Conservation (phyloP, 2,329 filamentous ascomycete species). For the Alternaria angustiovoidea region DNA sequence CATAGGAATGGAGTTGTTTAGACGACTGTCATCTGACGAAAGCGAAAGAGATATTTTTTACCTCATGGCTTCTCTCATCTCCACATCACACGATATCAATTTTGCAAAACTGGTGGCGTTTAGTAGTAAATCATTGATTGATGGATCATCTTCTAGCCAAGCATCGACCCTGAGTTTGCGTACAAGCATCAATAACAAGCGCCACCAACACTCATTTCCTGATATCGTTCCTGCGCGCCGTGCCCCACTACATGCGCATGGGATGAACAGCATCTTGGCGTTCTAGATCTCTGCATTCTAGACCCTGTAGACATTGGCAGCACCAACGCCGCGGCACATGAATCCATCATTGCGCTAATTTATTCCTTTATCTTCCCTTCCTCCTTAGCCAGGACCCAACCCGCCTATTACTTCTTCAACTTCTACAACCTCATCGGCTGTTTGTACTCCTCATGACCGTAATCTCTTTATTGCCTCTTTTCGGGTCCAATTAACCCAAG, state of each 20-base stretch:
- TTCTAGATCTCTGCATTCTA: background rate
- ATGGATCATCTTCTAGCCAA: background rate
- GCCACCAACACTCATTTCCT: background rate
- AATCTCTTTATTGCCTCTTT: too few species aligned
- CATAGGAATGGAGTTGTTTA: constrained; percentile 18
- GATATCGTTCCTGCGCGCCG: background rate
- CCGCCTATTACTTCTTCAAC: background rate
- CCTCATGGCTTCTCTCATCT: background rate
- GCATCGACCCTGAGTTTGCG: background rate
- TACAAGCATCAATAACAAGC: background rate
- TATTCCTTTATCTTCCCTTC: background rate
- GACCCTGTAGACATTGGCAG: background rate
- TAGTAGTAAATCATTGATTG: background rate
- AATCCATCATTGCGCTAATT: background rate
- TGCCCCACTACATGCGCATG: background rate
- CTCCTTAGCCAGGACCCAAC: too few species aligned
- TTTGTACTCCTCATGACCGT: background rate
- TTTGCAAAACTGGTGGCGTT: background rate
- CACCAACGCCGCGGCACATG: background rate
- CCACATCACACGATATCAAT: background rate
- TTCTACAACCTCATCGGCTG: background rate
- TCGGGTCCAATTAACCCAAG: too few species aligned
- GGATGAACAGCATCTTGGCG: background rate
- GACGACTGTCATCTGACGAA: background rate
- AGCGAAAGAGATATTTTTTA: background rate